Evolutionary conservation across 164 flowering plant genomes (phyloP).

Genomic region (Stephania cephalantha): DNA sequence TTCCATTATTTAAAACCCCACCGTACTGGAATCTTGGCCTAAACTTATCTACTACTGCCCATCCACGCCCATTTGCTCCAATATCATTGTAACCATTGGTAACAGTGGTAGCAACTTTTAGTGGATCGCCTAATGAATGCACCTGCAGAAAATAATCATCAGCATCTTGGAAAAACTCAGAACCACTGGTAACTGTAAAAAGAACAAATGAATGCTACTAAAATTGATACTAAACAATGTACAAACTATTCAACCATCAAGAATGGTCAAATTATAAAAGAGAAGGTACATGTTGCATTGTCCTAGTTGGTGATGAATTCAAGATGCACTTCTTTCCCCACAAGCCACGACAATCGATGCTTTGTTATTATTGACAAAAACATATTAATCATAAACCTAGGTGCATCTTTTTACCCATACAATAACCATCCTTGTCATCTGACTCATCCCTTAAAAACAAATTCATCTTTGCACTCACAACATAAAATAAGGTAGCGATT

Average conservation of each 20-base stretch:
- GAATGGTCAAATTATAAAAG: not conserved
- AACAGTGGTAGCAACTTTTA: conserved; percentile 31
- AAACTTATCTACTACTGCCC: conserved; percentile 30
- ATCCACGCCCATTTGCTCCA: conserved; percentile 32
- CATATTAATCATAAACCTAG: not conserved
- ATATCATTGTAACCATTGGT: conserved; percentile 31
- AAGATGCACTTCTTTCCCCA: not conserved
- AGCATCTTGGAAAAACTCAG: conserved; percentile 27
- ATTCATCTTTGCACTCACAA: not conserved
- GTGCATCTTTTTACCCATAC: not conserved
- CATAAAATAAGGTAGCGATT: not conserved
- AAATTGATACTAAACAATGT: not conserved
- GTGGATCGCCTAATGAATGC: conserved; percentile 24
- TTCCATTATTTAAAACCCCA: conserved; percentile 29
- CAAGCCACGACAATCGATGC: no score
- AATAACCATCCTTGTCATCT: not conserved
- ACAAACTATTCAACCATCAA: not conserved
- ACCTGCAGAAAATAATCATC: conserved; percentile 31
- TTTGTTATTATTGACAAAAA: not conserved
- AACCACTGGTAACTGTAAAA: conserved; percentile 41
- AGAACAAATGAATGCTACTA: not conserved
- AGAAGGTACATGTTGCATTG: not conserved
- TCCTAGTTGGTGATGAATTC: not conserved
- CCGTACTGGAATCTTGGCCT: conserved; percentile 37
- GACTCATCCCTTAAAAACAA: no score